Evolutionary conservation across 768 basidiomycete species (phyloP), one percentile per base, ranked within the genome.

Genomic region (Russula compacta): DNA sequence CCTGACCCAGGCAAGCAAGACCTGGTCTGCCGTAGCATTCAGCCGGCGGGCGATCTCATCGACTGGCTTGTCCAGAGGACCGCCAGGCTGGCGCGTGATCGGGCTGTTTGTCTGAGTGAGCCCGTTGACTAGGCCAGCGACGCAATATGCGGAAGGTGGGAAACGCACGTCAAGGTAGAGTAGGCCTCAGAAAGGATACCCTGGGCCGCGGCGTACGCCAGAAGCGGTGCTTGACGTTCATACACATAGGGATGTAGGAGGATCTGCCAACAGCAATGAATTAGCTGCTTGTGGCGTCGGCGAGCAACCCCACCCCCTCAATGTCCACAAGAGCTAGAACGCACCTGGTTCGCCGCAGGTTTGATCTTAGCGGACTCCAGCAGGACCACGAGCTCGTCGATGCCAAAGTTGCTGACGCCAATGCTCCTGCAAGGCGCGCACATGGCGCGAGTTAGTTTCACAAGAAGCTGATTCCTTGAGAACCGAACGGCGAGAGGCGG

Each of bases 141-240:
- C 24, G 24, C 24, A 29, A 29, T 29, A 32, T 3, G 17, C 49
- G 49, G n/a, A 9, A 33, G 39, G 5, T 35, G 50, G 32, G 44
- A 7, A 44, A 44, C 81, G 29, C 59, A 86, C 85, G 76, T 79
- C 46, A 92, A 76, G 19, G 81, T 72, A 57, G 85, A 83, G 73
- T 91, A 91, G 0, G 83, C 87, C 70, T 90, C 89, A 46, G 82
- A 81, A 24, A 83, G 77, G 53, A 92, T 87, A 15, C 77, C 78
- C 58, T 89, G 74, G 64, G 76, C 70, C 15, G 76, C 74, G 47
- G 81, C 79, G 66, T 76, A 89, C 39, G 81, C 81, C 32, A 91
- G 72, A 35, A 85, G 74, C 0, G 81, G 77, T 2, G 74, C 76
- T 65, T 84, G 82, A 32, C 74, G 66, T 3, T 73, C 71, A 66